Evolutionary conservation across 768 basidiomycete species (phyloP).

Genomic region (Mycena pura): DNA sequence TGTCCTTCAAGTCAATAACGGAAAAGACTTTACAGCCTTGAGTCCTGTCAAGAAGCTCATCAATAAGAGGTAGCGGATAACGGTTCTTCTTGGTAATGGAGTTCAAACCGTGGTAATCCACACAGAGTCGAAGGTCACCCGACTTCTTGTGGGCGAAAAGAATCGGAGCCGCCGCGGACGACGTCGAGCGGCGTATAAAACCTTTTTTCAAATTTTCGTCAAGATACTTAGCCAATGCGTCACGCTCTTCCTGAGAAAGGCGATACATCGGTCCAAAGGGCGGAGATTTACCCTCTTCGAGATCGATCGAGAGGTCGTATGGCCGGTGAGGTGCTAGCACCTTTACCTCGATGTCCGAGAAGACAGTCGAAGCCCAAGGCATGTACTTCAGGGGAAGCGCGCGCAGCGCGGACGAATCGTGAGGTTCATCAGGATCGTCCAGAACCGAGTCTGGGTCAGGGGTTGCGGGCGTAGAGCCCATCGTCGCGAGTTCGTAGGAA

Average conservation of each 20-base stretch:
- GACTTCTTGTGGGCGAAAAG: slow-evolving; percentile 35
- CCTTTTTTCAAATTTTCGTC: slow-evolving; percentile 37
- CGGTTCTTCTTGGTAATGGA: slow-evolving; percentile 27
- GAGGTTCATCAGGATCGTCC: slow-evolving; percentile 11
- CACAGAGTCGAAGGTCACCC: slow-evolving; percentile 31
- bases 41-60: slow-evolving; percentile 39
- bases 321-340: slow-evolving; percentile 20
- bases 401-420: background rate
- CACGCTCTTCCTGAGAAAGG: slow-evolving; percentile 31
- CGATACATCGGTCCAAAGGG: slow-evolving; percentile 36
- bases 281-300: slow-evolving; percentile 10
- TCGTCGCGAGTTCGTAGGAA: background rate
- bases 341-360: background rate
- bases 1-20: slow-evolving; percentile 45
- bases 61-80: slow-evolving; percentile 38
- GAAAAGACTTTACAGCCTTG: slow-evolving; percentile 36
- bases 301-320: slow-evolving; percentile 29
- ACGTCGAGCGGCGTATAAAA: slow-evolving; percentile 33
- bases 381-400: slow-evolving; percentile 1
- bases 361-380: background rate
- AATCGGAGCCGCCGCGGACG: slow-evolving; percentile 28
- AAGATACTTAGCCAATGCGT: slow-evolving; percentile 35
- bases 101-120: slow-evolving; percentile 27
- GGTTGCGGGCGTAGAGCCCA: background rate
- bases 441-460: background rate